Evolutionary conservation across 352 stramenopile genomes (phyloP).

Genomic region (Phytophthora cryptogea): DNA sequence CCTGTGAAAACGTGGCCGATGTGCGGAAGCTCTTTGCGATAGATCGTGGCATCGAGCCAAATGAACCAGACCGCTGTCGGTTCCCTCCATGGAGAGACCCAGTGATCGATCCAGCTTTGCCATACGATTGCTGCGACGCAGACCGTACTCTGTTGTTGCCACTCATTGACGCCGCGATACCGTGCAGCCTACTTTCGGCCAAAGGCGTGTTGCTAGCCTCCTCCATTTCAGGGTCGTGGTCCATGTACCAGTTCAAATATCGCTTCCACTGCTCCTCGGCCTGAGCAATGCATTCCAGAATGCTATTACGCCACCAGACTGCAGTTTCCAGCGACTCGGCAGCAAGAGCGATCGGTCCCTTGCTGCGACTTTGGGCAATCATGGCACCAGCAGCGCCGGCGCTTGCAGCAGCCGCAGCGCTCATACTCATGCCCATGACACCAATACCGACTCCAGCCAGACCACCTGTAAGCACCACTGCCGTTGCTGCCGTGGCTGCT

Average conservation of each 20-base stretch:
- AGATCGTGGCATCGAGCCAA: conserved; percentile 72
- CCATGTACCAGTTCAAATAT: conserved; percentile 89
- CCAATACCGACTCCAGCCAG: conserved; percentile 79
- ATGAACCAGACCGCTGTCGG: conserved; percentile 57
- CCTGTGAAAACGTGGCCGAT: conserved; percentile 78
- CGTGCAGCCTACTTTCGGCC: conserved; percentile 18
- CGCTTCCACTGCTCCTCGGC: conserved; percentile 86
- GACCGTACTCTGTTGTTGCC: conserved; percentile 10
- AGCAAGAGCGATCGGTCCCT: conserved; percentile 74
- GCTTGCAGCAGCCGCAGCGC: conserved; percentile 72
- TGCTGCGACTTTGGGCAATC: conserved; percentile 72
- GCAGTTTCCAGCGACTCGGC: conserved; percentile 84
- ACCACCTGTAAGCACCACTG: conserved; percentile 78
- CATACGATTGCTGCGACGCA: conserved; percentile 23
- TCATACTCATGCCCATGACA: conserved; percentile 83
- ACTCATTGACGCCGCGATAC: not conserved
- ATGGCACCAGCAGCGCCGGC: conserved; percentile 71
- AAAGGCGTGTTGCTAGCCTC: conserved; percentile 23
- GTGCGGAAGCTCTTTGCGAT: conserved; percentile 82
- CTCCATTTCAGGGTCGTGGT: conserved; percentile 65
- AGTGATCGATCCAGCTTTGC: conserved; percentile 16
- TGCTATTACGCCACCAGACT: conserved; percentile 86
- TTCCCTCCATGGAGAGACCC: conserved; percentile 14
- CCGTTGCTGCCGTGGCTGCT: conserved; percentile 75
- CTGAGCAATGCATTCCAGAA: conserved; percentile 83